Base-by-base conservation (phyloP, 2,329 filamentous ascomycete genomes). In the Rutstroemia sp. region DNA sequence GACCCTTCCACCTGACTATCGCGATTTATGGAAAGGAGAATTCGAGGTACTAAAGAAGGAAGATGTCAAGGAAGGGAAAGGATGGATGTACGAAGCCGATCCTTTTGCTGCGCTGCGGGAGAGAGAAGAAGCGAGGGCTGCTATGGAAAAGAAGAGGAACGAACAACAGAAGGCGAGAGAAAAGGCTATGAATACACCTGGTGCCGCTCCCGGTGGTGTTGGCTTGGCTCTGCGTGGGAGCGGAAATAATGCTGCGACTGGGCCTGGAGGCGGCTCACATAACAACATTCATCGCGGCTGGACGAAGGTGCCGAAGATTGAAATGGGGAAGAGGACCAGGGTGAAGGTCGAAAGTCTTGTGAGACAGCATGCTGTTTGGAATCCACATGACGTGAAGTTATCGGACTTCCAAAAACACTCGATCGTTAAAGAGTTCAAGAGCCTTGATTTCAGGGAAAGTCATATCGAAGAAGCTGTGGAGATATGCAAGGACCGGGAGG, bases 31-130 rank as follows among this genome's bases (percentile, higher is more conserved):
- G 94, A 95, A 95, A 69, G 82, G 82, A 5, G 85, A 92, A 57
- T 96, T 99, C 63, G 82, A 87, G 60, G 80, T 83, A 4, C 75
- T 97, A 61, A 97, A 96, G 73, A 83, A 82, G 61, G 81, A 84
- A 63, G 92, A 96, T 65, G 76, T 89, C 49, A 87, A 85, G 67
- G 85, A 89, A 44, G 91, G 81, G n/a, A 82, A 82, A 61, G 87
- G 76, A 0, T 96, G 92, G 88, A 86, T 95, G 81, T 99, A 97
- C 70, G 92, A 95, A 64, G 90, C 91, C 10, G 94, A 99, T 67
- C 94, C 94, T 0, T 99, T 99, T 73, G 81, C 86, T 58, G 86
- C 89, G 0, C 78, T 88, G 61, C 81, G 86, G 63, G 89, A 95
- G 71, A 79, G 88, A 52, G 88, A 95, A 64, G 87, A 91, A 65